Conservation (phyloP, 192 early-diverging fungal species). For the Dimargaris verticillata region DNA sequence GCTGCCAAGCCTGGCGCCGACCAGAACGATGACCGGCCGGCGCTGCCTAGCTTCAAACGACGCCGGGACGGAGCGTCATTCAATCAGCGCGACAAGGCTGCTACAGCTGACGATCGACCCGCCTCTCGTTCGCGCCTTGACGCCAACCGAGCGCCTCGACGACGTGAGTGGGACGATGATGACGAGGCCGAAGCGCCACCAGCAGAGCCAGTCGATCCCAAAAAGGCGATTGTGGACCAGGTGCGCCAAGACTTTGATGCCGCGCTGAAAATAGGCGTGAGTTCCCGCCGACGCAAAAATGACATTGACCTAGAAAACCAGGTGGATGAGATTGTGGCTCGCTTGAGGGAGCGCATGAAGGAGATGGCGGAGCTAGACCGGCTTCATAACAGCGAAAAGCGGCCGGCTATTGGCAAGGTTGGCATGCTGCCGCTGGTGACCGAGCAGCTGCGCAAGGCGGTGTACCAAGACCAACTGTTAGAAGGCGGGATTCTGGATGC, state of each 20-base stretch:
- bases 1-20: too few species aligned
- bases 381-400: constrained; percentile 27
- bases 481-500: constrained; percentile 74
- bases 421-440: constrained; percentile 27
- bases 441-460: constrained; percentile 28
- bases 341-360: constrained; percentile 28
- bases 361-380: constrained; percentile 29
- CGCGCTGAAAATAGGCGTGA: constrained; percentile 20
- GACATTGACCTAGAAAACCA: constrained; percentile 22
- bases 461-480: constrained; percentile 53
- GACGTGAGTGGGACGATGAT: too few species aligned
- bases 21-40: too few species aligned
- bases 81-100: too few species aligned
- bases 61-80: too few species aligned
- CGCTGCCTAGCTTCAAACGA: too few species aligned
- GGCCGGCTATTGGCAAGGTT: constrained; percentile 31
- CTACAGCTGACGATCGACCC: too few species aligned
- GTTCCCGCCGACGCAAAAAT: constrained; percentile 21
- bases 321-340: constrained; percentile 28
- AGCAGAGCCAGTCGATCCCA: background rate
- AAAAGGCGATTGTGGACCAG: constrained; percentile 19
- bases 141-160: too few species aligned
- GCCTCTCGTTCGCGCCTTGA: too few species aligned
- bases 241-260: constrained; percentile 25
- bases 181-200: too few species aligned